Evolutionary conservation across 2,329 filamentous ascomycete genomes (phyloP).

Genomic region (Nemania serpens): DNA sequence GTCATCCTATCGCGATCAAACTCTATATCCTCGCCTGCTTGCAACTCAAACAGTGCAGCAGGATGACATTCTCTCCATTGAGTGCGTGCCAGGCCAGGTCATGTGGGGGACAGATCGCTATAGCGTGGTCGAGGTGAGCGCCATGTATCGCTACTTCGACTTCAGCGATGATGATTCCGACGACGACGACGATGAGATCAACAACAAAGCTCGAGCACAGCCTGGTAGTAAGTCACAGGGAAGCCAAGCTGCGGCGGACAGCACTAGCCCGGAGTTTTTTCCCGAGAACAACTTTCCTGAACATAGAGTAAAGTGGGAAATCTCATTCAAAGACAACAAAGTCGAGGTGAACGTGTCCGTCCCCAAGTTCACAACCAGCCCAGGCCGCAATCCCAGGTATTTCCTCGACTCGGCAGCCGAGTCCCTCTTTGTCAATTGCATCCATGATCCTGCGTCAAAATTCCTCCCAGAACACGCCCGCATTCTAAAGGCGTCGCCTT

Average conservation of each 20-base stretch:
- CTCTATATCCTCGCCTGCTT: not conserved
- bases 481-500: not conserved
- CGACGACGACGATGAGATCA: too few species aligned
- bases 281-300: not conserved
- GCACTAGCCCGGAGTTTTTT: not conserved
- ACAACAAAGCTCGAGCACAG: too few species aligned
- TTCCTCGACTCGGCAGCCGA: not conserved
- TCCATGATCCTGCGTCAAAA: not conserved
- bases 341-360: not conserved
- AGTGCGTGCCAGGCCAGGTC: not conserved
- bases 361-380: not conserved
- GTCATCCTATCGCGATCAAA: not conserved
- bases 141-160: not conserved
- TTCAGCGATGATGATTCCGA: not conserved
- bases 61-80: not conserved
- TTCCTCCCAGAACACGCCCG: not conserved
- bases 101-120: not conserved
- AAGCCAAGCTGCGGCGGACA: too few species aligned
- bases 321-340: not conserved
- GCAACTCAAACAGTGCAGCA: not conserved
- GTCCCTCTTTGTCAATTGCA: not conserved
- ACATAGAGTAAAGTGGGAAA: not conserved
- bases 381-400: not conserved
- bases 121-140: not conserved
- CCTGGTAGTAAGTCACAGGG: too few species aligned